Percentiles rank a stretch among this genome's conserved stretches.
These are phyloP conservation scores for Rhizopus delemar DNA, from an alignment of 371 early-diverging fungal species.

Conservation along the genomic window DNA sequence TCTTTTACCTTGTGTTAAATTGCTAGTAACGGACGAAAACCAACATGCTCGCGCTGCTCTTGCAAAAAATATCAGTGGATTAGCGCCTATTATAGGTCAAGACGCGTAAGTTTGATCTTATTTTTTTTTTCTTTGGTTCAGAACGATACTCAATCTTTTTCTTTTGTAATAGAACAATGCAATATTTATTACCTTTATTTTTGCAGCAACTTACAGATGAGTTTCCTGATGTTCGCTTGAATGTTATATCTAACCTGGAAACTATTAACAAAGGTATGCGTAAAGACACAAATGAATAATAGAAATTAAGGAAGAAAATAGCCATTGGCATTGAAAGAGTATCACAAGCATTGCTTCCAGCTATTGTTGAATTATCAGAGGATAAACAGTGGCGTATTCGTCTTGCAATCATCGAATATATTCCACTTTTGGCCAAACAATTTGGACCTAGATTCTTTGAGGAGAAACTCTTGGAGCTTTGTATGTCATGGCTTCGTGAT, in stretches of 20 bases:
- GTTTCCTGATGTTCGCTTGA: conserved; percentile 95
- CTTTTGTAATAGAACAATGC: conserved; percentile 70
- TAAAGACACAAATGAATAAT: not conserved
- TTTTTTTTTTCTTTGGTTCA: too few species aligned
- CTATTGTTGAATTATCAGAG: conserved; percentile 96
- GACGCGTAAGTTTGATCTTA: conserved; percentile 68
- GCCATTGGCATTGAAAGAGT: conserved; percentile 97
- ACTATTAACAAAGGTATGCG: conserved; percentile 80
- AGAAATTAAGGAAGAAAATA: conserved; percentile 13
- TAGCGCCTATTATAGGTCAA: conserved; percentile 94
- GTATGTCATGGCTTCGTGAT: conserved; percentile 97
- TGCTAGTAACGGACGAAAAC: conserved; percentile 89
- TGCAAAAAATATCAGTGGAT: conserved; percentile 92
- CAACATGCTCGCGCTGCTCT: conserved; percentile 96
- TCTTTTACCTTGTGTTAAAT: conserved; percentile 88
- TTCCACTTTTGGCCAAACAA: conserved; percentile 93
- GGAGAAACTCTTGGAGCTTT: conserved; percentile 88
- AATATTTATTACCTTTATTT: conserved; percentile 92
- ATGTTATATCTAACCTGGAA: conserved; percentile 96
- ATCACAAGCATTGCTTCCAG: conserved; percentile 94
- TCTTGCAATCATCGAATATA: conserved; percentile 96
- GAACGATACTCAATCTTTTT: too few species aligned
- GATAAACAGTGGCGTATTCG: conserved; percentile 99
- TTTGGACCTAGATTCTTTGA: conserved; percentile 96
- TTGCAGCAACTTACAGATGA: conserved; percentile 95